These are phyloP conservation scores for Podospora didyma DNA, from an alignment of 495 filamentous ascomycete species.

Conservation along the genomic window DNA sequence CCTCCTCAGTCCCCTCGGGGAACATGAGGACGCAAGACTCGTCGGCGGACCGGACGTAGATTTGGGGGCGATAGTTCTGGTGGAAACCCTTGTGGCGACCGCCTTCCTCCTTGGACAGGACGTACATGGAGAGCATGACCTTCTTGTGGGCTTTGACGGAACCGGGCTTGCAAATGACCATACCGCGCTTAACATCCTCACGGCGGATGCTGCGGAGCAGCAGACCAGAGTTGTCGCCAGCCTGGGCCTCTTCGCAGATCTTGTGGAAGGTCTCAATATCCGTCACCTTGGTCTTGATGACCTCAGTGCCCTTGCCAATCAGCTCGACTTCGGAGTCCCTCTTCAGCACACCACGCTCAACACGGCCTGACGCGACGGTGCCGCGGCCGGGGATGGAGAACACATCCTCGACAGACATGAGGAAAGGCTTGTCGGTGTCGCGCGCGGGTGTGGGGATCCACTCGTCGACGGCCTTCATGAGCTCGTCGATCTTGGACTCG, in stretches of 20 bases:
- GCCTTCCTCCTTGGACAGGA: constrained; percentile 95
- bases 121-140: constrained; percentile 94
- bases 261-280: constrained; percentile 99
- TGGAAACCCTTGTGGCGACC: constrained; percentile 92
- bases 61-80: constrained; percentile 90
- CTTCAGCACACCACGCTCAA: constrained; percentile 92
- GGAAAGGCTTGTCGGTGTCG: constrained; percentile 92
- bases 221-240: constrained; percentile 97
- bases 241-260: constrained; percentile 86
- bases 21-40: constrained; percentile 77
- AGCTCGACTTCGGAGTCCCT: constrained; percentile 91
- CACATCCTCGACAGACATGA: constrained; percentile 97
- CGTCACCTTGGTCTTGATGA: constrained; percentile 97
- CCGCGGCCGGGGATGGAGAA: constrained; percentile 98
- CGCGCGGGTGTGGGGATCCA: constrained; percentile 96
- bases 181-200: constrained; percentile 89
- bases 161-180: constrained; percentile 82
- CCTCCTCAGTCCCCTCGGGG: constrained; percentile 70
- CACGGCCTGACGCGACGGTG: constrained; percentile 93
- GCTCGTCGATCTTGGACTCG: constrained; percentile 75
- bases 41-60: constrained; percentile 92
- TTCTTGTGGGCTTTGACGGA: constrained; percentile 75
- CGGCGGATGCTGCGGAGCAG: constrained; percentile 90
- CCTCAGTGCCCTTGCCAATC: constrained; percentile 68
- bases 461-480: constrained; percentile 83